Percentiles rank a stretch among this genome's conserved stretches.
Conservation (phyloP, 75 land plant genomes). For the Cunninghamia lanceolata region DNA sequence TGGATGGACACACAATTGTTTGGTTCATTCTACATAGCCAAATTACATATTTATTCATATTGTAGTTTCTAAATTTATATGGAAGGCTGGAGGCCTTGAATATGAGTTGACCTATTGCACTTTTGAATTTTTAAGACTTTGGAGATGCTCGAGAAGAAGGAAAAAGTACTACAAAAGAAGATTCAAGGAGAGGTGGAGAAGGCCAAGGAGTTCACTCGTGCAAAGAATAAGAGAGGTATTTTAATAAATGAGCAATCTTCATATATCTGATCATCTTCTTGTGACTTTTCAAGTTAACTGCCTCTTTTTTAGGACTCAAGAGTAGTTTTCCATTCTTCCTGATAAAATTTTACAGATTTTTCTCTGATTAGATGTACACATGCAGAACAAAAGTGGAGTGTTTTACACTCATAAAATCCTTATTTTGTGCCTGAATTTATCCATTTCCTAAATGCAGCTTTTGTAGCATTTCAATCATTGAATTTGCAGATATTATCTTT, state of each 20-base stretch:
- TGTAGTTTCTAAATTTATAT: background rate
- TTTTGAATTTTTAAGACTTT: conserved; percentile 26
- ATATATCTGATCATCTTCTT: background rate
- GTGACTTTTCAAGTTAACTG: background rate
- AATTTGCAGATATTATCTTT: background rate
- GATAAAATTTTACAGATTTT: background rate
- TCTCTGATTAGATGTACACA: background rate
- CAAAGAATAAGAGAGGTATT: conserved; percentile 42
- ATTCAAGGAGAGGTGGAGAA: conserved; percentile 33
- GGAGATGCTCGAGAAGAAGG: conserved; percentile 39
- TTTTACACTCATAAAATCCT: too few relatives aligned
- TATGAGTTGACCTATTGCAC: background rate
- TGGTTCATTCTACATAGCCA: background rate
- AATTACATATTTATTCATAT: background rate
- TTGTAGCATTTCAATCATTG: background rate
- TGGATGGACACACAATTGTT: background rate
- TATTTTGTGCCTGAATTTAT: too few relatives aligned
- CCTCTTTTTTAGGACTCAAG: background rate
- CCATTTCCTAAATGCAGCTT: background rate
- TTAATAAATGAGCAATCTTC: background rate
- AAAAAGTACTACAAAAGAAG: conserved; percentile 41
- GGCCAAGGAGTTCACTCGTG: conserved; percentile 29
- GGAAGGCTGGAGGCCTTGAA: background rate
- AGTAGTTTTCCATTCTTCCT: background rate
- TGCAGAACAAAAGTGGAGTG: background rate